Conservation (phyloP, 2,329 filamentous ascomycete species). For the Orbilia blumenaviensis region DNA sequence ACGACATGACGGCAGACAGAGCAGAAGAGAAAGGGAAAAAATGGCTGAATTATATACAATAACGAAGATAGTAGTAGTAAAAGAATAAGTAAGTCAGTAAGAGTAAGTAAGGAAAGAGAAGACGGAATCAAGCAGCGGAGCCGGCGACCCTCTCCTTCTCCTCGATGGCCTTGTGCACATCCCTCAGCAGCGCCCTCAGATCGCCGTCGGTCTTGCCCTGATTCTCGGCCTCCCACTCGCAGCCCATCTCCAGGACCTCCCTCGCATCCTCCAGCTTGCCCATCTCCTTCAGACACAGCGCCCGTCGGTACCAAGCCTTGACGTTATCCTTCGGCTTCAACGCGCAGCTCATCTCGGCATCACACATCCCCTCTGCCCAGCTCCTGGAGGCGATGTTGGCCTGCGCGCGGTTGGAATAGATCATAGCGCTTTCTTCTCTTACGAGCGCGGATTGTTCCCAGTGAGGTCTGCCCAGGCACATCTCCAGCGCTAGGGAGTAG, state of each 20-base stretch:
- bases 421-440: slow-evolving; percentile 79
- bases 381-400: slow-evolving; percentile 81
- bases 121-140: neutral
- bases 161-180: slow-evolving; percentile 67
- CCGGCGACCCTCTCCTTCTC: slow-evolving; percentile 59
- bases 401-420: slow-evolving; percentile 89
- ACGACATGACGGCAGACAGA: no score
- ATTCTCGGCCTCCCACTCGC: slow-evolving; percentile 76
- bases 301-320: slow-evolving; percentile 93
- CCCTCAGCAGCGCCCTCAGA: slow-evolving; percentile 71
- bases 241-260: slow-evolving; percentile 77
- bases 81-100: neutral
- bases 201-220: slow-evolving; percentile 65
- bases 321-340: slow-evolving; percentile 85
- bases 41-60: slow-evolving; percentile 29
- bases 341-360: slow-evolving; percentile 88
- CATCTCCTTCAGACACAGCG: slow-evolving; percentile 90
- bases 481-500: slow-evolving; percentile 86
- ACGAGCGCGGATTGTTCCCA: slow-evolving; percentile 90
- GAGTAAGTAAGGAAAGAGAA: neutral
- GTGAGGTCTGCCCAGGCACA: slow-evolving; percentile 80
- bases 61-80: no score
- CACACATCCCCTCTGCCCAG: slow-evolving; percentile 86
- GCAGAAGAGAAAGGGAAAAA: neutral
- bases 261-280: slow-evolving; percentile 81